phyloP scores from a whole-genome alignment of 192 early-diverging fungal species.

The Ambispora gerdemannii region DNA sequence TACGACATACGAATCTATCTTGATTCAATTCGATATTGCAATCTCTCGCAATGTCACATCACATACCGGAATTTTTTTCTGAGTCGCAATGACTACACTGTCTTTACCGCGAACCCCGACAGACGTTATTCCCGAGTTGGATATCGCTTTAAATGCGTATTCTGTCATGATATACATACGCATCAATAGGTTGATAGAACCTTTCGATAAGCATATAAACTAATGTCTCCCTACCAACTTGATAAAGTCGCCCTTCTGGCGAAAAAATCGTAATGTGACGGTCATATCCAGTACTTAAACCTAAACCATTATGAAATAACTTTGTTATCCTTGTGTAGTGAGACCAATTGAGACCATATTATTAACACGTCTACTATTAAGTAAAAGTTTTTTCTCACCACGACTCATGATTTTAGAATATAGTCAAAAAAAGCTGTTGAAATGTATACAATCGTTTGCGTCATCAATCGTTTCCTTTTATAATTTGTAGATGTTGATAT shows the following conservation, averaged over 20 bases:
- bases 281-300: constrained; percentile 81
- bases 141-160: constrained; percentile 99
- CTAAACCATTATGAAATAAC: constrained; percentile 1
- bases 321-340: neutral
- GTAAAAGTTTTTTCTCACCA: neutral
- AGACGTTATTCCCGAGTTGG: constrained; percentile 92
- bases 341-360: too few relatives aligned
- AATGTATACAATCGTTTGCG: too few relatives aligned
- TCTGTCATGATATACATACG: too few relatives aligned
- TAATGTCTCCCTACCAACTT: constrained; percentile 96
- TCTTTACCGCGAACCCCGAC: constrained; percentile 96
- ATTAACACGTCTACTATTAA: too few relatives aligned
- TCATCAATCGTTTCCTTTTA: too few relatives aligned
- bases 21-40: neutral
- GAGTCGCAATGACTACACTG: constrained; percentile 90
- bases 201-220: too few relatives aligned
- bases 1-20: neutral
- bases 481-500: too few relatives aligned
- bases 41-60: too few relatives aligned
- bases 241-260: constrained; percentile 97
- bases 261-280: constrained; percentile 99
- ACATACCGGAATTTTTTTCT: constrained; percentile 90
- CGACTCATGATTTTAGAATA: neutral
- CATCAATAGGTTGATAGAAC: too few relatives aligned
- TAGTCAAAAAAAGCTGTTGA: too few relatives aligned